A percentile compares a stretch with the other conserved stretches of the same genome.
Conservation (phyloP, 192 early-diverging fungal genomes). For the Coemansia sp. region DNA sequence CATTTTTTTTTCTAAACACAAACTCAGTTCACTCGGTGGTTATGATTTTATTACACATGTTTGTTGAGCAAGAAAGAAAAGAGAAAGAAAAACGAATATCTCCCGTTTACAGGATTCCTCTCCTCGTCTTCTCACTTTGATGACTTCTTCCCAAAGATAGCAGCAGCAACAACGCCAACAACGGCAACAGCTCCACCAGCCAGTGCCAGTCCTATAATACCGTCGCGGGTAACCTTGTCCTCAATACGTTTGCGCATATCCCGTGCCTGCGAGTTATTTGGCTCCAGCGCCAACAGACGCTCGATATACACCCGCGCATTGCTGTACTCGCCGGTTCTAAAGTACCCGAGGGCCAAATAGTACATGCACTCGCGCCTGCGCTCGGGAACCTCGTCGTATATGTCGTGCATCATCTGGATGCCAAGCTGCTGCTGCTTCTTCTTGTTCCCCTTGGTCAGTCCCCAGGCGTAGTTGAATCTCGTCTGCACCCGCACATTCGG, state of each 20-base stretch:
- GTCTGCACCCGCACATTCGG: conserved; percentile 77
- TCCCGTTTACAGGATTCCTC: not conserved
- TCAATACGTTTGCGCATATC: conserved; percentile 76
- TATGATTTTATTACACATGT: too few species aligned
- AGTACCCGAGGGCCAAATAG: conserved; percentile 89
- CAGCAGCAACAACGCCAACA: conserved; percentile 58
- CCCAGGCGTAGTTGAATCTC: conserved; percentile 98
- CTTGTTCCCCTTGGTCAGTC: conserved; percentile 70
- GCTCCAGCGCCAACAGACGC: conserved; percentile 79
- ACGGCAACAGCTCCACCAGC: conserved; percentile 75
- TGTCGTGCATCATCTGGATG: conserved; percentile 77
- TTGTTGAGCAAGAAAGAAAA: too few species aligned
- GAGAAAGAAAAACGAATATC: too few species aligned
- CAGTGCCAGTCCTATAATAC: conserved; percentile 86
- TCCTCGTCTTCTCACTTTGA: conserved; percentile 25
- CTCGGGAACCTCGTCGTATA: conserved; percentile 78
- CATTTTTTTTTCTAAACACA: too few species aligned
- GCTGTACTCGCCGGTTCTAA: conserved; percentile 84
- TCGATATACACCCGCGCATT: conserved; percentile 81
- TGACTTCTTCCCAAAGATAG: conserved; percentile 45
- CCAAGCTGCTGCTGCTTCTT: conserved; percentile 74
- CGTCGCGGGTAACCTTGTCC: conserved; percentile 79
- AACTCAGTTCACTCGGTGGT: too few species aligned
- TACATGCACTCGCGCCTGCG: conserved; percentile 93
- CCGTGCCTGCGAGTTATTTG: conserved; percentile 78